These are phyloP conservation scores for Camelina neglecta DNA, from an alignment of 345 rosid species.

Conservation along the genomic window DNA sequence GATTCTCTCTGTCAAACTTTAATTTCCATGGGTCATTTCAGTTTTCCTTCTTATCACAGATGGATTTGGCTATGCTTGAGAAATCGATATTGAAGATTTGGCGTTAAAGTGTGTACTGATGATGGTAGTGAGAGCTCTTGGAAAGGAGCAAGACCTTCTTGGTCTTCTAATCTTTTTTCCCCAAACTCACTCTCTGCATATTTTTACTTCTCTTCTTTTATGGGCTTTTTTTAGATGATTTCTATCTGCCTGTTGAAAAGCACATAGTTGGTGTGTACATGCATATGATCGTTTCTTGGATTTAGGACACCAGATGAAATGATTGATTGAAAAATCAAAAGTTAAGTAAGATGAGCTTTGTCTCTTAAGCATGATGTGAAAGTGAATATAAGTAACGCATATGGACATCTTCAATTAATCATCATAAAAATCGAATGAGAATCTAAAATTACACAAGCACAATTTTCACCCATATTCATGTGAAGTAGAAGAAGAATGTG, in stretches of 20 bases:
- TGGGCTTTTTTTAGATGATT: constrained; percentile 15
- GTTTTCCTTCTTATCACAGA: constrained; percentile 23
- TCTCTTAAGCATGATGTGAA: constrained; percentile 8
- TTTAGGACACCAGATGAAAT: constrained; percentile 29
- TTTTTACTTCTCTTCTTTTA: constrained; percentile 4
- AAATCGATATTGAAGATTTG: constrained; percentile 28
- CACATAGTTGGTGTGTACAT: constrained; percentile 35
- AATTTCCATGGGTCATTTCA: constrained; percentile 15
- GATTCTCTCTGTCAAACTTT: not conserved
- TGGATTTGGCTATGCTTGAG: constrained; percentile 24
- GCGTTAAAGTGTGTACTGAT: constrained; percentile 38
- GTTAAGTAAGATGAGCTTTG: not conserved
- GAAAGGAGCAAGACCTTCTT: constrained; percentile 33
- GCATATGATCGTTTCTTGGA: constrained; percentile 33
- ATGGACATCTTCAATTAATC: constrained; percentile 2
- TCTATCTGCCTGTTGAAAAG: constrained; percentile 34
- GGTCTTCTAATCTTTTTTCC: constrained; percentile 33
- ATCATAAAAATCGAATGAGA: constrained; percentile 28
- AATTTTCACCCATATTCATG: not conserved
- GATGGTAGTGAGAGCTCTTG: constrained; percentile 37
- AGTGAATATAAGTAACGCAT: not conserved
- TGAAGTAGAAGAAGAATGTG: not conserved
- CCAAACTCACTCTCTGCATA: constrained; percentile 19
- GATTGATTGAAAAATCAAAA: constrained; percentile 1
- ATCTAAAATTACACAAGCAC: not conserved